Evolutionary conservation across 148 eudicot genomes (phyloP).

Genomic region (Heliosperma pusillum): DNA sequence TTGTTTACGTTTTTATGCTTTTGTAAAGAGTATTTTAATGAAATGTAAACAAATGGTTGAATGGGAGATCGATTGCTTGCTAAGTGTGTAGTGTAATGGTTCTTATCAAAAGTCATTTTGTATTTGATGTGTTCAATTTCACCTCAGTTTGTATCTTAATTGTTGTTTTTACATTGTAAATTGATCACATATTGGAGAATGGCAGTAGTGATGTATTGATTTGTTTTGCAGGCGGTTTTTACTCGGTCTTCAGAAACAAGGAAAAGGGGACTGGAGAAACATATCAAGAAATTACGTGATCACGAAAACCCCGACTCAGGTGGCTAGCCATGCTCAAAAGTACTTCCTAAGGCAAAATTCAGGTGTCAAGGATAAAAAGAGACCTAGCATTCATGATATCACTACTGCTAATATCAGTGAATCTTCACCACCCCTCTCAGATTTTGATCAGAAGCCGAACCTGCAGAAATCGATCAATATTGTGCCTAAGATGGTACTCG

Average conservation of each 20-base stretch:
- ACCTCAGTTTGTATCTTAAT: no score
- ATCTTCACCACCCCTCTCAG: constrained; percentile 7
- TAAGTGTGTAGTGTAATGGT: no score
- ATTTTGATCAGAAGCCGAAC: constrained; percentile 19
- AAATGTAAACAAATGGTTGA: no score
- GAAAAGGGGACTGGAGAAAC: constrained; percentile 93
- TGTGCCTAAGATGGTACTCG: constrained; percentile 36
- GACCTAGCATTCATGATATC: constrained; percentile 92
- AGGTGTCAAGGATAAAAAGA: constrained; percentile 66
- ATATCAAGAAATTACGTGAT: constrained; percentile 74
- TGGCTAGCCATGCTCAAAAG: constrained; percentile 97
- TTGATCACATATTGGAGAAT: no score
- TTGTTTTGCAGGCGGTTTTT: constrained; percentile 58
- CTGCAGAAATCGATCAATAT: constrained; percentile 23
- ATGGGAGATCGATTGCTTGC: neutral
- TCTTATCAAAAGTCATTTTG: no score
- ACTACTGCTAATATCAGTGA: constrained; percentile 55
- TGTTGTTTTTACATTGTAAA: no score
- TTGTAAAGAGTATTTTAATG: no score
- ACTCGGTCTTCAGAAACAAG: constrained; percentile 71
- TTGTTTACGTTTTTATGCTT: no score
- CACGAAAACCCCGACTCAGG: constrained; percentile 83
- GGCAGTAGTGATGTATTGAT: neutral
- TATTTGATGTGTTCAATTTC: no score
- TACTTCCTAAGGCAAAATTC: constrained; percentile 70